A percentile compares a stretch with the other conserved stretches of the same genome.
phyloP scores from a whole-genome alignment of 2,329 filamentous ascomycete species.

The Dendrostoma leiphaemia region DNA sequence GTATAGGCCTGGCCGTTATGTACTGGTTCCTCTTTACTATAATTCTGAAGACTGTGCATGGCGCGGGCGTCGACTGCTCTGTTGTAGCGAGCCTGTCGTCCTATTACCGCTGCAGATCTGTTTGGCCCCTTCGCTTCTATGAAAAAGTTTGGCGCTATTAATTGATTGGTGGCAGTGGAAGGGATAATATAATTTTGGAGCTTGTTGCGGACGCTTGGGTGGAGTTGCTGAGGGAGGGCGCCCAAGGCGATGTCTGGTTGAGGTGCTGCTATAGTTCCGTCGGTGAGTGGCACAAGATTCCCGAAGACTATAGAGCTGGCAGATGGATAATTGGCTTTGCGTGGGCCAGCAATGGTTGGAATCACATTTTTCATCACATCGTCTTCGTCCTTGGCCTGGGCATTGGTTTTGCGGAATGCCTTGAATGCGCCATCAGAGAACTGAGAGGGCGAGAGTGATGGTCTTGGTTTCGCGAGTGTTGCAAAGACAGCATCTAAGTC shows the following conservation, averaged over 20 bases:
- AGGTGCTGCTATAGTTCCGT: slow-evolving; percentile 26
- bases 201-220: slow-evolving; percentile 21
- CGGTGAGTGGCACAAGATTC: slow-evolving; percentile 35
- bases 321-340: slow-evolving; percentile 23
- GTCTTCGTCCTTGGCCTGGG: slow-evolving; percentile 31
- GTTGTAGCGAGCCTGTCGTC: slow-evolving; percentile 32
- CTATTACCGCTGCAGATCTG: slow-evolving; percentile 28
- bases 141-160: slow-evolving; percentile 40
- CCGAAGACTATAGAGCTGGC: slow-evolving; percentile 29
- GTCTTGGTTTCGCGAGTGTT: slow-evolving; percentile 26
- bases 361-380: slow-evolving; percentile 32
- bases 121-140: slow-evolving; percentile 36
- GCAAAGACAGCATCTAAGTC: slow-evolving; percentile 31
- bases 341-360: slow-evolving; percentile 28
- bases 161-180: slow-evolving; percentile 28
- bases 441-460: slow-evolving; percentile 34
- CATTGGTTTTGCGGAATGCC: slow-evolving; percentile 28
- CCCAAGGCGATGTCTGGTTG: slow-evolving; percentile 34
- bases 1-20: slow-evolving; percentile 40
- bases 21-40: slow-evolving; percentile 22
- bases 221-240: slow-evolving; percentile 19
- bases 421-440: slow-evolving; percentile 30
- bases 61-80: background rate
- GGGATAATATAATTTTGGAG: slow-evolving; percentile 31
- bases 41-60: background rate